These are phyloP conservation scores for Xylariaceae sp. DNA, from an alignment of 2,329 filamentous ascomycete species.

Conservation along the genomic window DNA sequence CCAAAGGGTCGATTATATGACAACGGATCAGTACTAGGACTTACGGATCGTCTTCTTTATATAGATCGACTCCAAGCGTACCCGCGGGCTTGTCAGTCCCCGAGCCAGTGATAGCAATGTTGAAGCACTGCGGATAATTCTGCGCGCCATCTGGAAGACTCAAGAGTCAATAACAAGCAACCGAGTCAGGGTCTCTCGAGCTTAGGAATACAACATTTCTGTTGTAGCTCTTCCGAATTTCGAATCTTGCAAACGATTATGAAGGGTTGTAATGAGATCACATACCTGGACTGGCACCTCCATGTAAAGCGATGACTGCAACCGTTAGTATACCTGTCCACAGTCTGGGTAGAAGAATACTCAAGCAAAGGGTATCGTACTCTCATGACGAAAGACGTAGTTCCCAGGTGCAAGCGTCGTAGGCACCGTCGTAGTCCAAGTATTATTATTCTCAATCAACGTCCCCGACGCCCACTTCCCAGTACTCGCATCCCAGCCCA, in stretches of 20 bases:
- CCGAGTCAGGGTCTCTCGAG: too few relatives aligned
- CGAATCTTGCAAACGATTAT: neutral
- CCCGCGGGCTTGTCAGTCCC: slow-evolving; percentile 39
- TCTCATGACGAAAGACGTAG: slow-evolving; percentile 47
- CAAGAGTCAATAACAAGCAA: neutral
- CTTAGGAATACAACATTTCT: too few relatives aligned
- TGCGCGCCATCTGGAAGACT: slow-evolving; percentile 39
- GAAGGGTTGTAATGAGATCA: neutral
- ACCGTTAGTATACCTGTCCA: neutral
- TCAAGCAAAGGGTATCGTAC: neutral
- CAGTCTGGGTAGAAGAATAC: too few relatives aligned
- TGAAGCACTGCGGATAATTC: slow-evolving; percentile 49
- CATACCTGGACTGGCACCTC: slow-evolving; percentile 25
- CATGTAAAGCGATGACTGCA: slow-evolving; percentile 41
- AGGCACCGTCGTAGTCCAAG: slow-evolving; percentile 41
- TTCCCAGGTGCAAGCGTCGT: slow-evolving; percentile 38
- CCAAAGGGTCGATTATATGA: neutral
- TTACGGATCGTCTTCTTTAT: slow-evolving; percentile 44
- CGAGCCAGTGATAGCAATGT: slow-evolving; percentile 50
- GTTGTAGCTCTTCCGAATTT: too few relatives aligned
- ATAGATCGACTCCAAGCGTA: slow-evolving; percentile 46
- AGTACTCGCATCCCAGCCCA: slow-evolving; percentile 24
- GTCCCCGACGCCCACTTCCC: slow-evolving; percentile 33
- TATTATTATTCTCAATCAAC: slow-evolving; percentile 44
- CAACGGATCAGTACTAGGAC: neutral